These are phyloP conservation scores for Schizochytrium sp. DNA, from an alignment of 108 stramenopile species.

Conservation along the genomic window DNA sequence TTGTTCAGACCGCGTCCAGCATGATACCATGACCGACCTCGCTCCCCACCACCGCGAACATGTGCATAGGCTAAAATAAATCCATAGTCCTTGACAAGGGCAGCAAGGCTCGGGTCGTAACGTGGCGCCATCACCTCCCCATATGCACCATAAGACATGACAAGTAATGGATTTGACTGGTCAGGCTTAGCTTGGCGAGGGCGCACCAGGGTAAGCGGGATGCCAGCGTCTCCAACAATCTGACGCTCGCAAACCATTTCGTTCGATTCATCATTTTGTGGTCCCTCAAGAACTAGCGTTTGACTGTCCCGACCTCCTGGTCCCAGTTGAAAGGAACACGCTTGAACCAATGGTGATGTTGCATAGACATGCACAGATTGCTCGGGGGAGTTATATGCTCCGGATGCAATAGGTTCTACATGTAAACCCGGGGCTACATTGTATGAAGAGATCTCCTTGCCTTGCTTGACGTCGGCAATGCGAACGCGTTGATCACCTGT, in stretches of 20 bases:
- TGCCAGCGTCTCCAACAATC: background rate
- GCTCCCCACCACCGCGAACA: conserved; percentile 50
- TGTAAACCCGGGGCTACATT: no score
- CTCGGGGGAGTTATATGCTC: background rate
- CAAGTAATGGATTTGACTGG: background rate
- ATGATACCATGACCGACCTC: conserved; percentile 39
- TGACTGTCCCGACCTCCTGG: background rate
- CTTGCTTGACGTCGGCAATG: background rate
- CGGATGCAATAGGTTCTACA: no score
- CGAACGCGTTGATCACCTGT: conserved; percentile 9
- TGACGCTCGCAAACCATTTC: background rate
- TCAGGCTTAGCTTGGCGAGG: background rate
- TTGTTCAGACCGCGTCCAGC: background rate
- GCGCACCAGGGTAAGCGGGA: conserved; percentile 14
- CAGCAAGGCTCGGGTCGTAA: conserved; percentile 12
- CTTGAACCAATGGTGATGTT: no score
- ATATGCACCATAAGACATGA: conserved; percentile 50
- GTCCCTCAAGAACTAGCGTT: background rate
- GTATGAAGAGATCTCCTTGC: background rate
- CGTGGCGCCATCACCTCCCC: conserved; percentile 16
- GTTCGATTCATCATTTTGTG: background rate
- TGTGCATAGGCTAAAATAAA: conserved; percentile 41
- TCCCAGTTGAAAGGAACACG: no score
- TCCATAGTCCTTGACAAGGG: background rate
- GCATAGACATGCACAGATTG: background rate